Percentiles rank a stretch among this genome's conserved stretches.
Conservation (phyloP, 2,329 filamentous ascomycete genomes). For the Xylaria polymorpha region DNA sequence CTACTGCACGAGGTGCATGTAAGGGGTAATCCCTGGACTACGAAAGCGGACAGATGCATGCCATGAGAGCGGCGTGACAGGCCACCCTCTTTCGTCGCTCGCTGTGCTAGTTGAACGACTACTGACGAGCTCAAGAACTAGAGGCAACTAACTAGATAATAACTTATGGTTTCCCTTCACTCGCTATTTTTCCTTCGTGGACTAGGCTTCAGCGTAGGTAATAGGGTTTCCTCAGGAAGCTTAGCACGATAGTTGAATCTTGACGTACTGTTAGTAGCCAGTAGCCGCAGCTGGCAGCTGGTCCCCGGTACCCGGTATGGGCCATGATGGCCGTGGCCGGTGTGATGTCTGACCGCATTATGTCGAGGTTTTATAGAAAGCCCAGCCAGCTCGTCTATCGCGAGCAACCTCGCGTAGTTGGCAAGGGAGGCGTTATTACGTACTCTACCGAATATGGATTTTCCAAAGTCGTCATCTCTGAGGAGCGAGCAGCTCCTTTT, state of each 20-base stretch:
- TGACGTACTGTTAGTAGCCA: constrained; percentile 28
- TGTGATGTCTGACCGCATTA: constrained; percentile 25
- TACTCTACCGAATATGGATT: background rate
- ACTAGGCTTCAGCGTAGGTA: background rate
- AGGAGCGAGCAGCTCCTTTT: too few species aligned
- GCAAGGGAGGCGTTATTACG: constrained; percentile 29
- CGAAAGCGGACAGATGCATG: constrained; percentile 25
- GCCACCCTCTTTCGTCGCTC: background rate
- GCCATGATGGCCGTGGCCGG: background rate
- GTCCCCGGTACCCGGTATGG: too few species aligned
- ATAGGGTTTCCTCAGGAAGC: constrained; percentile 1
- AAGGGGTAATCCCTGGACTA: constrained; percentile 29
- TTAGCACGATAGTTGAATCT: constrained; percentile 2
- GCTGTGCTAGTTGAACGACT: background rate
- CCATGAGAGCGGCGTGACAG: constrained; percentile 9
- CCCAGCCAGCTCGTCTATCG: constrained; percentile 11
- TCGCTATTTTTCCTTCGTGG: background rate
- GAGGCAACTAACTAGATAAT: background rate
- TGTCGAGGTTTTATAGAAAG: constrained; percentile 1
- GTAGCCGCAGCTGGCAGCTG: background rate
- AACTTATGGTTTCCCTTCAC: constrained; percentile 1
- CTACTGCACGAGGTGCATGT: constrained; percentile 34
- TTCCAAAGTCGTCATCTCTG: background rate
- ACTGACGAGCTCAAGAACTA: background rate
- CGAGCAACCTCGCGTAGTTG: constrained; percentile 1